Evolutionary conservation across 768 basidiomycete species (phyloP), one percentile per base, ranked within the genome.

Genomic region (Artomyces pyxidatus): DNA sequence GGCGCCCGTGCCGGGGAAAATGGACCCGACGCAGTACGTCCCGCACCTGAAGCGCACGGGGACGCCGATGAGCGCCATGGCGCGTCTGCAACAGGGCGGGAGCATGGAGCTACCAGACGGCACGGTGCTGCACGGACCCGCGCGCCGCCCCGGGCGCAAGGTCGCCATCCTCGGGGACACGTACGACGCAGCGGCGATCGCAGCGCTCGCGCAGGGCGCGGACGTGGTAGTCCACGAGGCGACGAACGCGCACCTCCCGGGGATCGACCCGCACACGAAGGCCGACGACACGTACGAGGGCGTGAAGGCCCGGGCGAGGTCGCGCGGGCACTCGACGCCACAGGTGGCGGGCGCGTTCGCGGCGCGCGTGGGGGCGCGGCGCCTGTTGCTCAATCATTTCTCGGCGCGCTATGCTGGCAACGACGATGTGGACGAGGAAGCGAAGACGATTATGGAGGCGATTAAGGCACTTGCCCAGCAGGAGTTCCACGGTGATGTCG

Each of bases 301-400:
- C 12, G 77, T 91, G 6, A 77, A 87, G 58, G 64, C 65, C 30
- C 76, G 80, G 49, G 70, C 88, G 6, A 83, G 72, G 61, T 81
- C 80, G 2, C 76, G 88, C 61, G 93, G 92, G 0, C 92, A 96
- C 64, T 91, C 88, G 4, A 96, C 92, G 11, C 90, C 92, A 1
- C 87, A 89, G 59, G 87, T 92, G 81, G 93, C 90, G 7, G 92
- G 83, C 10, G 70, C 70, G 11, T 94, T 94, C 60, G 92, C 86
- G 4, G 79, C 73, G 61, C 67, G 64, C 8, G 77, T 88, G 35
- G 60, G 72, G 5, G 86, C 89, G 22, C 68, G 66, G 50, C 73
- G 66, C 48, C 71, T 95, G 17, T 67, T 87, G 35, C 67, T 96
- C 42, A 94, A 92, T 59, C 91, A 95, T 63, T 88, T 95, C 61